Evolutionary conservation across 2,329 filamentous ascomycete genomes (phyloP).

Genomic region (Fusarium multiceps): DNA sequence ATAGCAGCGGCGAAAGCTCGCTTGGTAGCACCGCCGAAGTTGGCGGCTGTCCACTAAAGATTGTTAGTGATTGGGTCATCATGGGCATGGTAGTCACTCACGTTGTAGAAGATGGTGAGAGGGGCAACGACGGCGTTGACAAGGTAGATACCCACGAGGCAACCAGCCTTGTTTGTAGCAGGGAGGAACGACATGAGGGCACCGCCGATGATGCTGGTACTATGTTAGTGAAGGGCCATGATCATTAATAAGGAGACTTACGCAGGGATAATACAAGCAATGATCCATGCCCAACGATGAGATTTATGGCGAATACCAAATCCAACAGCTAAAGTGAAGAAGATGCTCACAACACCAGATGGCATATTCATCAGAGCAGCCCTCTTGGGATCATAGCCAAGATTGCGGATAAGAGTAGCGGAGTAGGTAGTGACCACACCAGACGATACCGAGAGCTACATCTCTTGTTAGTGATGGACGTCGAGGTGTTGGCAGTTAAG

Average conservation of each 20-base stretch:
- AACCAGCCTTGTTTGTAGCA: slow-evolving; percentile 57
- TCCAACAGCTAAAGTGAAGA: slow-evolving; percentile 62
- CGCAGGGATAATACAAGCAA: slow-evolving; percentile 61
- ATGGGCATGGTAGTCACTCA: slow-evolving; percentile 35
- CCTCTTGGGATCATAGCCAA: slow-evolving; percentile 58
- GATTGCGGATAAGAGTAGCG: slow-evolving; percentile 61
- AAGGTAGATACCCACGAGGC: slow-evolving; percentile 62
- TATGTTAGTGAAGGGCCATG: background rate
- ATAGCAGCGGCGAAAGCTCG: slow-evolving; percentile 62
- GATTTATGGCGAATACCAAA: slow-evolving; percentile 59
- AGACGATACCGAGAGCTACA: slow-evolving; percentile 60
- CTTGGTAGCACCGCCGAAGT: slow-evolving; percentile 64
- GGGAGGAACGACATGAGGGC: slow-evolving; percentile 65
- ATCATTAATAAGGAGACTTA: slow-evolving; percentile 35
- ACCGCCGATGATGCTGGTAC: slow-evolving; percentile 57
- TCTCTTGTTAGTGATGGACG: background rate
- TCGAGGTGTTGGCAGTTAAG: too few relatives aligned
- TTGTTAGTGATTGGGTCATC: fast-evolving
- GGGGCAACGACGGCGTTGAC: slow-evolving; percentile 62
- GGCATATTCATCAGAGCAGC: slow-evolving; percentile 67
- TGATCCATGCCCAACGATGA: slow-evolving; percentile 63
- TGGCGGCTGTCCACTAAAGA: slow-evolving; percentile 59
- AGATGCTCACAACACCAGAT: slow-evolving; percentile 63
- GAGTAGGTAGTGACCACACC: slow-evolving; percentile 68
- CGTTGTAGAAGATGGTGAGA: slow-evolving; percentile 59